Base-by-base conservation (phyloP, 495 filamentous ascomycete species). In the Extremus antarcticus region DNA sequence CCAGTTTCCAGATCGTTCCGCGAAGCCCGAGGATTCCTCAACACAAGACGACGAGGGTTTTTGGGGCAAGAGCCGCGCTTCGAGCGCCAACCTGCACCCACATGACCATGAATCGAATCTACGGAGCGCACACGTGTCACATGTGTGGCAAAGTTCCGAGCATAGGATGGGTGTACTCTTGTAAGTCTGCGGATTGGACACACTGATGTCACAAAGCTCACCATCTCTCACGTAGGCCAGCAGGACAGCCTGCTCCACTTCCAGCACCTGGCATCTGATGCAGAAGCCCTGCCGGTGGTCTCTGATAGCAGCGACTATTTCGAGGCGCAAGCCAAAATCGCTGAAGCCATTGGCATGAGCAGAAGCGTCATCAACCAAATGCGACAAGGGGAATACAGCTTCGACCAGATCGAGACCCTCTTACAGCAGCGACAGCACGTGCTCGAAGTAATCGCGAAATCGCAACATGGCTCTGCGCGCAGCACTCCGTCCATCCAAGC, bases 121-220 rank as follows among this genome's bases (percentile, higher is more conserved):
- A 79, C 61, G 61, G 65, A 19, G 25, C 60, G 0, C 61, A 71
- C 39, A 53, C 47, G 15, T 90, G 86, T 67, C 53, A 71, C 2
- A 41, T 70, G 2, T 88, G 85, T 57, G 61, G 66, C 15, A 63
- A 63, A 47, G 55, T 56, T 0, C 73, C 78, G 3, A 59, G 68
- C 15, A 72, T 79, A 43, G 80, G 83, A 24, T 88, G 80, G 78
- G 68, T 90, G 20, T 89, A 85, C 57, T 64, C 71, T 43, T 90
- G 87, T 63, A 4, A 76, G 71, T 3, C 73, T 80, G 59, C 41
- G 41, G n/a, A n/a, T 45, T 17, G n/a, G 15, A 45, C 16, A 17
- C 19, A 45, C 4, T 7, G 84, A 88, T 61, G 67, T 69, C 19
- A 74, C n/a, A n/a, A n/a, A n/a, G n/a, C n/a, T n/a, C n/a, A n/a